phyloP scores from a whole-genome alignment of 345 rosid species.

The Psidium friedrichsthalianum region DNA sequence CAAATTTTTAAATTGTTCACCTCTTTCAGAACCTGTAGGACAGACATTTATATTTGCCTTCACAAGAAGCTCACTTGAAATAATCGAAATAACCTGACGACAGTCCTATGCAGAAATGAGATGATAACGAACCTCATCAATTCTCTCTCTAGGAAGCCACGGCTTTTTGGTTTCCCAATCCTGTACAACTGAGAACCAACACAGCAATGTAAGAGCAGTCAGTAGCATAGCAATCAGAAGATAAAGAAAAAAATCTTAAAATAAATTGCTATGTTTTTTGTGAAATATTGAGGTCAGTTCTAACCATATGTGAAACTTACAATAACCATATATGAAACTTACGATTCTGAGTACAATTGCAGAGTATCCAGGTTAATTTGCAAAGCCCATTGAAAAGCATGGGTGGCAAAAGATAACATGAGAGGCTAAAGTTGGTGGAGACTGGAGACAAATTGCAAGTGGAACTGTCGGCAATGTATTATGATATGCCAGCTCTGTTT shows the following conservation, averaged over 20 bases:
- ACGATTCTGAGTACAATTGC: neutral
- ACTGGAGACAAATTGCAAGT: neutral
- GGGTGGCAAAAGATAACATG: neutral
- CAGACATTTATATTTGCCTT: neutral
- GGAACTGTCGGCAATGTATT: neutral
- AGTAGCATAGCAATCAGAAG: neutral
- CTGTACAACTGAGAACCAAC: conserved; percentile 28
- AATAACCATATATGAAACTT: neutral
- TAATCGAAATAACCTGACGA: neutral
- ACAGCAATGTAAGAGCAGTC: neutral
- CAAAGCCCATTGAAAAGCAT: neutral
- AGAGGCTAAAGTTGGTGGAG: neutral
- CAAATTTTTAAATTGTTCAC: conserved; percentile 61
- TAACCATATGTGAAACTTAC: neutral
- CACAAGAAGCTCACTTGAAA: neutral
- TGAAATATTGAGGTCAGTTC: neutral
- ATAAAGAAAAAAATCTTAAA: neutral
- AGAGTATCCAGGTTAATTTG: neutral
- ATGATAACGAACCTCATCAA: conserved; percentile 49
- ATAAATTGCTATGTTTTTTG: neutral
- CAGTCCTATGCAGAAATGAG: neutral
- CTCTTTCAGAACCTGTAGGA: conserved; percentile 45
- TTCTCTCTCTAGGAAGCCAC: conserved; percentile 80
- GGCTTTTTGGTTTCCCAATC: conserved; percentile 72
- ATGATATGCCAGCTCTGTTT: neutral